Base-by-base conservation (phyloP, 257 asterid species). In the Osmanthus fragrans region DNA sequence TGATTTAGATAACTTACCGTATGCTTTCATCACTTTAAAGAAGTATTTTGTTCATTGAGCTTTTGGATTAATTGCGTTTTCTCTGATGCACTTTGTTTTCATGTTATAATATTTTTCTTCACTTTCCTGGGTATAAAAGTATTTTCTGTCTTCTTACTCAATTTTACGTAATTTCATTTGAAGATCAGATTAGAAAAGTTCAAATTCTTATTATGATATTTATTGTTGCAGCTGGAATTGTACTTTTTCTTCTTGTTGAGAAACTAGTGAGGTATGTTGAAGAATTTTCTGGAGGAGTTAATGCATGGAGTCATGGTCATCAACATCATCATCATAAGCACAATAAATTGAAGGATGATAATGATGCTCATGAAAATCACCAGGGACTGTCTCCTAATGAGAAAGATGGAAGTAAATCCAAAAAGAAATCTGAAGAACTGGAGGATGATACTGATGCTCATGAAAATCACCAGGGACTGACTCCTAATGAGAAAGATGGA, bases 221-320 rank as follows among this genome's bases (percentile, higher is more conserved):
- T 88, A 64, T 56, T 84, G 77, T 86, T 75, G 80, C 98, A 95
- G 99, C 92, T 84, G 99, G 99, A 77, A 90, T 95, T 23, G 88
- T 93, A 51, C 86, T 89, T 79, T 95, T 95, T 84, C 97, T 95
- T 77, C 86, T 93, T 76, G 97, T 95, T 58, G 99, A 95, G 92
- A 95, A 92, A 88, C 71, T 90, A 47, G 99, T 95, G 88, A 95
- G 99, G 86, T 95, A 88, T 40, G 97, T 95, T 51, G 98, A 95
- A 74, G 96, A 85, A 13, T 87, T 80, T 72, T 92, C 97, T 80
- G 92, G 92, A 68, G 96, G 92, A 74, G 85, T 66, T 76, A 78
- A 80, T 86, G 77, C 82, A 69, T 83, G 82, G 91, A 76, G 84
- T 79, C 88, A 39, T 87, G 90, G 90, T 72, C 97, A 92, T 30